Evolutionary conservation across 306 rosid genomes (phyloP).

Genomic region (Senna tora): DNA sequence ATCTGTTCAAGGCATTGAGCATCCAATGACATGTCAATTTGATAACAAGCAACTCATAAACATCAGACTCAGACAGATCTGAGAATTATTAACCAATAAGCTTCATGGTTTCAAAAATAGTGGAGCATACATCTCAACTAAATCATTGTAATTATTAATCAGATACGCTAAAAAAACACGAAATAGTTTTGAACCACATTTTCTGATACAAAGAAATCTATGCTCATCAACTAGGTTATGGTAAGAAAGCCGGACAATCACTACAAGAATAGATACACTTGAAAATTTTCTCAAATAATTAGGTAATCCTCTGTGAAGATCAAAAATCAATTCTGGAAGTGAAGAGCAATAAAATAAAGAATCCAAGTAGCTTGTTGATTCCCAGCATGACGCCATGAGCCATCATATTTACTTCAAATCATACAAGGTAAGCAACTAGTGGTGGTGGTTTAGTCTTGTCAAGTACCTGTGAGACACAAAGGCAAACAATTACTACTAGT

Average conservation of each 20-base stretch:
- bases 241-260: neutral
- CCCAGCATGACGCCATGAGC: slow-evolving; percentile 24
- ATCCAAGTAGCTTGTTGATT: slow-evolving; percentile 34
- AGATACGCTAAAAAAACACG: neutral
- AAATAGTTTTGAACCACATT: neutral
- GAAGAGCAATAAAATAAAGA: neutral
- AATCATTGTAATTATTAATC: neutral
- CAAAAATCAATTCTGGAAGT: neutral
- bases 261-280: slow-evolving; percentile 5
- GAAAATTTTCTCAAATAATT: neutral
- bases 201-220: slow-evolving; percentile 20
- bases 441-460: slow-evolving; percentile 25
- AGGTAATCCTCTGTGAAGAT: slow-evolving; percentile 24
- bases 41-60: neutral
- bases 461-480: slow-evolving; percentile 15
- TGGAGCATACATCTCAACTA: neutral
- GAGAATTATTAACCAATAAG: neutral
- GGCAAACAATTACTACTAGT: neutral
- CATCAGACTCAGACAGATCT: neutral
- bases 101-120: neutral
- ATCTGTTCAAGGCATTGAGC: neutral
- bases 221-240: slow-evolving; percentile 1
- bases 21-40: neutral
- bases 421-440: slow-evolving; percentile 6
- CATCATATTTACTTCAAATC: slow-evolving; percentile 21